Conservation (phyloP, 2,329 filamentous ascomycete genomes). For the Teratosphaeria destructans region DNA sequence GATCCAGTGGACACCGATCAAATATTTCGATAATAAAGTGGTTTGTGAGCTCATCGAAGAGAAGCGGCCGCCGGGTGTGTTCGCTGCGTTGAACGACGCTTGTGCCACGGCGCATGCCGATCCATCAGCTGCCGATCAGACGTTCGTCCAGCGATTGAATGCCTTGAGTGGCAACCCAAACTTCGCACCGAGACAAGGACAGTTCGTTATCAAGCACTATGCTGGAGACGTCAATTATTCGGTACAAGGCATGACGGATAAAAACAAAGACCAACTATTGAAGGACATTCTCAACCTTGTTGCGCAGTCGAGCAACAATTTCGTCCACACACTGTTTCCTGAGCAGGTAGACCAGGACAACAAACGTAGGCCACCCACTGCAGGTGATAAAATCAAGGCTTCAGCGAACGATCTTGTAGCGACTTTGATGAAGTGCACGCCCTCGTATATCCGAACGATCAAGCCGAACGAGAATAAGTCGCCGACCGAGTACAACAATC, state of each 20-base stretch:
- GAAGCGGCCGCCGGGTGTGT: constrained; percentile 77
- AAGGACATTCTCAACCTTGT: constrained; percentile 89
- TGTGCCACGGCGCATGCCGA: constrained; percentile 98
- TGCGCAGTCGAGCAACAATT: constrained; percentile 70
- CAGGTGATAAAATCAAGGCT: constrained; percentile 88
- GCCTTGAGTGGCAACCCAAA: constrained; percentile 80
- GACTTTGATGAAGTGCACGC: constrained; percentile 92
- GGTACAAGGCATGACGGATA: constrained; percentile 94
- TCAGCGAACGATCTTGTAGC: constrained; percentile 92
- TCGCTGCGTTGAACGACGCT: constrained; percentile 92
- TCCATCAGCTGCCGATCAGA: constrained; percentile 84
- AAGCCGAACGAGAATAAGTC: constrained; percentile 99
- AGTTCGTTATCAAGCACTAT: constrained; percentile 98
- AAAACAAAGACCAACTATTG: constrained; percentile 95
- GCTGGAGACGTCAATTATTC: constrained; percentile 93
- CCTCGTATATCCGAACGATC: constrained; percentile 96
- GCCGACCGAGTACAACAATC: constrained; percentile 78
- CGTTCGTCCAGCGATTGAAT: constrained; percentile 88
- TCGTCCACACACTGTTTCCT: constrained; percentile 83
- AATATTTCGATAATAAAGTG: constrained; percentile 99
- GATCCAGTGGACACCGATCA: constrained; percentile 98
- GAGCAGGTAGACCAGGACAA: constrained; percentile 92
- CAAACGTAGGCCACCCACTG: constrained; percentile 83
- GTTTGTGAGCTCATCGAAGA: constrained; percentile 96
- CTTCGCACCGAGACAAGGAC: constrained; percentile 82